phyloP scores from a whole-genome alignment of 1,284 basidiomycete genomes.

The Trichosporon faecale region DNA sequence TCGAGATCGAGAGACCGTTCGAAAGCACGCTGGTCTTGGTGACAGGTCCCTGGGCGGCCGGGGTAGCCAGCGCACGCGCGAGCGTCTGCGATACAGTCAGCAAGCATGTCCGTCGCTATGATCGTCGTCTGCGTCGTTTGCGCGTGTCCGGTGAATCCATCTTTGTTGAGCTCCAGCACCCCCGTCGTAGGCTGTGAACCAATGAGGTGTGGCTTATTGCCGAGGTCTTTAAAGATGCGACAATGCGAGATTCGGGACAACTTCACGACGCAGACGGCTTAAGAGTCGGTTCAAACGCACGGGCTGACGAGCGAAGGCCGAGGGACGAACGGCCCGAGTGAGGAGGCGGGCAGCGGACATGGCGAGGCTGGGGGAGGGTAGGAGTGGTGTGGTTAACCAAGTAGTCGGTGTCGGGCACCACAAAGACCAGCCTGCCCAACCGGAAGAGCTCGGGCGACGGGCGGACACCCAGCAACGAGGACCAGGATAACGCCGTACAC shows the following conservation, averaged over 20 bases:
- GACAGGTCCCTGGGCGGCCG: conserved; percentile 63
- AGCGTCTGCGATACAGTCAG: conserved; percentile 32
- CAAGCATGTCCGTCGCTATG: neutral
- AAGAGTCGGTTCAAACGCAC: conserved; percentile 21
- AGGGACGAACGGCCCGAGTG: conserved; percentile 40
- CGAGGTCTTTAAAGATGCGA: neutral
- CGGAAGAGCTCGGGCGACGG: neutral
- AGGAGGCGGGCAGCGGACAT: conserved; percentile 46
- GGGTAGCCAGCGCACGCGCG: conserved; percentile 47
- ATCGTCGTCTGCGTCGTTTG: neutral
- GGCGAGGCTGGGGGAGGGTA: conserved; percentile 19
- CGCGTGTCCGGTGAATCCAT: neutral
- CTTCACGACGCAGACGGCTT: neutral
- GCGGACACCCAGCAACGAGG: neutral
- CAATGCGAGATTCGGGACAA: neutral
- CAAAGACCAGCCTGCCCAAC: neutral
- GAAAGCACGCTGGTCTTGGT: conserved; percentile 84
- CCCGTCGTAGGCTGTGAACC: conserved; percentile 5
- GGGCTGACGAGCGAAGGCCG: conserved; percentile 28
- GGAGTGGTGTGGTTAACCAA: conserved; percentile 16
- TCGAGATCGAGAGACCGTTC: conserved; percentile 89
- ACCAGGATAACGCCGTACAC: neutral
- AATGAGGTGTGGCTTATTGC: conserved; percentile 11
- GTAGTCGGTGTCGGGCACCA: conserved; percentile 11
- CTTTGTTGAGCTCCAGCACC: neutral